Evolutionary conservation across 2,329 filamentous ascomycete species (phyloP), one percentile per base, ranked within the genome.

Genomic region (Sclerotinia borealis): DNA sequence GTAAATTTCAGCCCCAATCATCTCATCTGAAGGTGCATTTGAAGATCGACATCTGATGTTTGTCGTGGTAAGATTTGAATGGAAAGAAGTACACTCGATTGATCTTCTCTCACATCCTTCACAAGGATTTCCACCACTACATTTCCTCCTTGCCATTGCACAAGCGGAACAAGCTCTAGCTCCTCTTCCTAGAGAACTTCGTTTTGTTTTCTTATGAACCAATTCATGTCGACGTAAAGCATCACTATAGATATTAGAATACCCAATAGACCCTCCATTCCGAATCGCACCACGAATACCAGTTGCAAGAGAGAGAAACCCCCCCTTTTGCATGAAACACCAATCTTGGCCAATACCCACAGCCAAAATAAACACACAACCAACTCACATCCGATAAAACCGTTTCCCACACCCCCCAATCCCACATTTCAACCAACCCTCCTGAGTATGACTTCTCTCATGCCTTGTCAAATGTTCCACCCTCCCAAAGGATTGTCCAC

Each of bases 381-480:
- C 17, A 43, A 56, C 52, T 39, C 39, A 56, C 52, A 37, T 43
- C 19, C 41, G 37, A 59, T 59, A 59, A 27, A 59, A 59, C n/a
- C 55, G 15, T 17, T 59, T 59, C 31, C 41, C 27, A 59, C 55
- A 59, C 25, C 36, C 36, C 9, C 36, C 25, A 37, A 22, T 15
- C n/a, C n/a, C 39, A 59, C 55, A 59, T 15, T 19, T 34, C 39
- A 59, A 34, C 39, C 39, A 48, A 7, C 55, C n/a, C 29, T 59
- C 55, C 15, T 22, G n/a, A 6, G 29, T 25, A 59, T 47, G 41
- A 7, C 39, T 45, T 17, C 29, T 22, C 27, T 22, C 43, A 27
- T 59, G 55, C 29, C 55, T 59, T 4, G 29, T 59, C 41, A 59
- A 27, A 48, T 59, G 41, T 48, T 59, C 55, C 27, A 59, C n/a